Percentiles rank a stretch among this genome's conserved stretches.
Evolutionary conservation across 768 basidiomycete species (phyloP).

Genomic region (Scleroderma bovista): DNA sequence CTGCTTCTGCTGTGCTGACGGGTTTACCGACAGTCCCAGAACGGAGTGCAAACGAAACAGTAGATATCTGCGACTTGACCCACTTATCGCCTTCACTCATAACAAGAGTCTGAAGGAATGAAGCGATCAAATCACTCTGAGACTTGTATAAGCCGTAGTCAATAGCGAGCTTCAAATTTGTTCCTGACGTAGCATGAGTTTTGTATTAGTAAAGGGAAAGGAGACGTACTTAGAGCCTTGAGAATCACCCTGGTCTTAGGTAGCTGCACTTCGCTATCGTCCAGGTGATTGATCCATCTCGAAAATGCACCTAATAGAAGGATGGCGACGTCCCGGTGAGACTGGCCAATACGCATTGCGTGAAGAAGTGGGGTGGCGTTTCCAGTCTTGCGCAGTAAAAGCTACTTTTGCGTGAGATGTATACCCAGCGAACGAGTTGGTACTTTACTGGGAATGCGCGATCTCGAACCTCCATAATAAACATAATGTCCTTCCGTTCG

Average conservation of each 20-base stretch:
- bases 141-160: constrained; percentile 79
- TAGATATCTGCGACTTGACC: constrained; percentile 68
- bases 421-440: background rate
- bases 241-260: constrained; percentile 64
- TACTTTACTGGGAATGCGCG: constrained; percentile 70
- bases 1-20: constrained; percentile 64
- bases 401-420: constrained; percentile 30
- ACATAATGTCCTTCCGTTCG: constrained; percentile 77
- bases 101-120: constrained; percentile 89
- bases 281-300: constrained; percentile 84
- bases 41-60: constrained; percentile 64
- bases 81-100: constrained; percentile 96
- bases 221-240: constrained; percentile 66
- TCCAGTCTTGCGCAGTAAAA: constrained; percentile 80
- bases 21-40: constrained; percentile 66
- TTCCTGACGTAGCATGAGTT: constrained; percentile 64
- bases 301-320: constrained; percentile 86
- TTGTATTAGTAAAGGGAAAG: constrained; percentile 71
- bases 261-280: constrained; percentile 70
- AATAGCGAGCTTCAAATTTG: constrained; percentile 88
- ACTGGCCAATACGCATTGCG: constrained; percentile 75
- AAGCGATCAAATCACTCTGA: constrained; percentile 81
- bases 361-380: constrained; percentile 87
- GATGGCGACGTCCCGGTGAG: constrained; percentile 80
- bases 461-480: constrained; percentile 80